Evolutionary conservation across 129 eudicot species (phyloP).

Genomic region (Lactuca saligna): DNA sequence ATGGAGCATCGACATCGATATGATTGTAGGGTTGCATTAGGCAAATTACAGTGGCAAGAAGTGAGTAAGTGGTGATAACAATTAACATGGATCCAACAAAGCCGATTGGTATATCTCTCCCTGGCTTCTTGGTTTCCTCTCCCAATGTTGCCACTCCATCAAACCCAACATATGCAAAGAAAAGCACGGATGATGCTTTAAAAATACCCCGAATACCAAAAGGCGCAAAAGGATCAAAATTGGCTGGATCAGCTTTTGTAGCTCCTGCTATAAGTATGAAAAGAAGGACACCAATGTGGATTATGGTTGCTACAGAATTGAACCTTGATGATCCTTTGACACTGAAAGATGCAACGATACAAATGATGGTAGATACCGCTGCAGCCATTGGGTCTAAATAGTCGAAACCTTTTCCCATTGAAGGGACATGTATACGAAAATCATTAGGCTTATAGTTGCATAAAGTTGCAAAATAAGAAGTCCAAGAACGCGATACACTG

Average conservation of each 20-base stretch:
- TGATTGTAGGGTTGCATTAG: conserved; percentile 63
- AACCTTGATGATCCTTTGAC: conserved; percentile 63
- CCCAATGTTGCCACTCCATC: conserved; percentile 81
- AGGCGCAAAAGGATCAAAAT: conserved; percentile 49
- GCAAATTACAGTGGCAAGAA: conserved; percentile 58
- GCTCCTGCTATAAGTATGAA: conserved; percentile 63
- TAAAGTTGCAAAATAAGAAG: conserved; percentile 74
- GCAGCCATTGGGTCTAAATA: conserved; percentile 66
- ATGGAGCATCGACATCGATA: conserved; percentile 63
- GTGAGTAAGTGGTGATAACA: conserved; percentile 54
- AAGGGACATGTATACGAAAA: conserved; percentile 42
- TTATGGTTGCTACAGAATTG: conserved; percentile 53
- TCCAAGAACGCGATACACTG: conserved; percentile 76
- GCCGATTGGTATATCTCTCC: conserved; percentile 66
- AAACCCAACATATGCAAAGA: conserved; percentile 78
- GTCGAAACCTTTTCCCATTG: conserved; percentile 48
- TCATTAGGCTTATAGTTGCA: conserved; percentile 52
- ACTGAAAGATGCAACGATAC: conserved; percentile 50
- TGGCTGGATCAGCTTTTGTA: conserved; percentile 41
- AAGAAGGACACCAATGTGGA: conserved; percentile 42
- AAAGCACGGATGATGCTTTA: conserved; percentile 66
- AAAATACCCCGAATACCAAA: conserved; percentile 56
- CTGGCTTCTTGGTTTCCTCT: conserved; percentile 71
- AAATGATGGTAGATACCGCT: conserved; percentile 29
- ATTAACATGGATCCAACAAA: conserved; percentile 72